phyloP scores from a whole-genome alignment of 2,329 filamentous ascomycete genomes.

The Neophaeococcomyces aloes region DNA sequence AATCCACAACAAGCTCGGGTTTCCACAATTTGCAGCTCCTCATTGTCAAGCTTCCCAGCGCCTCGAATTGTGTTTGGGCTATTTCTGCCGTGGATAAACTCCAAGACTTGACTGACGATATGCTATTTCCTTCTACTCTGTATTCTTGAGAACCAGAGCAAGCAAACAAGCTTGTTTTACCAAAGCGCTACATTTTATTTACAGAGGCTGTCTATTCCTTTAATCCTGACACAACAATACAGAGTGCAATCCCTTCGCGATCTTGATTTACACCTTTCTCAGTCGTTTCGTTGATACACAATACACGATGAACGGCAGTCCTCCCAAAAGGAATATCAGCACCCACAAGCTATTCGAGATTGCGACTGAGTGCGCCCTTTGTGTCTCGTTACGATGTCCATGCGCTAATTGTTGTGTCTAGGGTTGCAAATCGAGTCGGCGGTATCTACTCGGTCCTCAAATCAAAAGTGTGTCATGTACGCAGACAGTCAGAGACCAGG shows the following conservation, averaged over 20 bases:
- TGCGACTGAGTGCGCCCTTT: constrained; percentile 92
- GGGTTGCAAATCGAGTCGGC: constrained; percentile 52
- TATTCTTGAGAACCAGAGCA: not conserved
- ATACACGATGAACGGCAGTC: constrained; percentile 21
- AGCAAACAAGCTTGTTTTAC: no score
- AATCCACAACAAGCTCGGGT: constrained; percentile 2
- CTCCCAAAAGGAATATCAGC: constrained; percentile 60
- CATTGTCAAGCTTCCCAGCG: constrained; percentile 1
- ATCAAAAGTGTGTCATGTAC: constrained; percentile 52
- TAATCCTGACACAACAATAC: no score
- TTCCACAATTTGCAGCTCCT: not conserved
- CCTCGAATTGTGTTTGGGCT: not conserved
- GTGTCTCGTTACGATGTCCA: constrained; percentile 48
- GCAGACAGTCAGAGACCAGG: not conserved
- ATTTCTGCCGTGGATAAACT: constrained; percentile 6
- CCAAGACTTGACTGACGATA: not conserved
- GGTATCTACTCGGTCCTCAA: constrained; percentile 99
- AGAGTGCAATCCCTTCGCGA: no score
- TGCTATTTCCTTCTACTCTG: not conserved
- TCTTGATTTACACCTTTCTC: no score
- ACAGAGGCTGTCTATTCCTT: no score
- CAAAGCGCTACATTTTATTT: no score
- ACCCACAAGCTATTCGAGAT: constrained; percentile 96
- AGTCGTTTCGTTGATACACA: no score
- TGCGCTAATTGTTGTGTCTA: constrained; percentile 10